Percentiles rank a stretch among this genome's conserved stretches.
These are phyloP conservation scores for Danielia reshetovae DNA, from an alignment of 805 yeast species.

Conservation along the genomic window DNA sequence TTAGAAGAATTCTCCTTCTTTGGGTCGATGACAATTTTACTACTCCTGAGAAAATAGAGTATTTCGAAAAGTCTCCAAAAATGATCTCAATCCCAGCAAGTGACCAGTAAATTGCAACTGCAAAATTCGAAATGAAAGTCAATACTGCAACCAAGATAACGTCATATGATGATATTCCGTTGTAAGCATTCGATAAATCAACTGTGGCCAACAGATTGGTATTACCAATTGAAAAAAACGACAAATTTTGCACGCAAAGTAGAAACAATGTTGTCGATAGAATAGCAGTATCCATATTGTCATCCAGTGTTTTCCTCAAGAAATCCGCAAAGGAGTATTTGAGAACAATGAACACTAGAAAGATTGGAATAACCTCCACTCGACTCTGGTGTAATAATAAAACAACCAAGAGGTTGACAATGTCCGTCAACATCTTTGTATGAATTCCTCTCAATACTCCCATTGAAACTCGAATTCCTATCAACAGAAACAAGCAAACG, in stretches of 20 bases:
- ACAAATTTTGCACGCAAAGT: constrained; percentile 62
- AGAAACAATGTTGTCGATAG: constrained; percentile 30
- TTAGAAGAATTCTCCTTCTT: constrained; percentile 7
- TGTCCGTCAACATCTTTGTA: constrained; percentile 30
- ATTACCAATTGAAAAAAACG: constrained; percentile 85
- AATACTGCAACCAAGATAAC: constrained; percentile 69
- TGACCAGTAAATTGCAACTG: constrained; percentile 82
- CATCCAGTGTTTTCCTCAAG: neutral
- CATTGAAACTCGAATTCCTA: constrained; percentile 27
- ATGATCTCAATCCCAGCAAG: constrained; percentile 40
- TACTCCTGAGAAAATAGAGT: constrained; percentile 9
- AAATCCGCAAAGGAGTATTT: constrained; percentile 18
- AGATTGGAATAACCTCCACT: constrained; percentile 53
- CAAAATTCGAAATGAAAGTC: constrained; percentile 81
- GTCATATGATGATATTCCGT: constrained; percentile 73
- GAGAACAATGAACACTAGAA: constrained; percentile 32
- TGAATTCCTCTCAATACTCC: constrained; percentile 21
- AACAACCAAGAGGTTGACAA: constrained; percentile 33
- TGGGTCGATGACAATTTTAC: constrained; percentile 10
- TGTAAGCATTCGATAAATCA: constrained; percentile 87
- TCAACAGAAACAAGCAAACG: constrained; percentile 23
- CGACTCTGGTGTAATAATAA: constrained; percentile 54
- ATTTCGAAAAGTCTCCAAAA: constrained; percentile 21
- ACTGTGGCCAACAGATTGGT: constrained; percentile 91
- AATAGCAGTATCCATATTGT: constrained; percentile 17